Evolutionary conservation across 768 basidiomycete genomes (phyloP), one percentile per base, ranked within the genome.

Genomic region (Pilatotrama ljubarskyi): DNA sequence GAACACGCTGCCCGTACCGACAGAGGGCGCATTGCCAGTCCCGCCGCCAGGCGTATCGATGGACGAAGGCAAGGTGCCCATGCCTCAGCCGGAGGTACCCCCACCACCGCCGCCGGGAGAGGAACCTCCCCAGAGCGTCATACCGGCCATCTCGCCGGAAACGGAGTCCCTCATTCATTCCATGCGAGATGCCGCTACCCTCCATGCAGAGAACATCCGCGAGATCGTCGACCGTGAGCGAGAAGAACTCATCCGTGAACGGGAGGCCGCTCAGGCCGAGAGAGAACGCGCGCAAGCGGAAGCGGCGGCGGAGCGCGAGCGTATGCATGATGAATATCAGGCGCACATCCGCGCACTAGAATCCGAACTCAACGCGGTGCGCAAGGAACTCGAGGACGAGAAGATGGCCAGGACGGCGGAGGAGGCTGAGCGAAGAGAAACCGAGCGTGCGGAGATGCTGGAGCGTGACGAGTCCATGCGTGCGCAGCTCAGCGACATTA

Each of bases 401-500:
- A 81, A 79, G 55, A 79, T 84, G 59, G 75, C 82, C 53, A 77
- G 85, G 13, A 65, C 76, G 15, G 80, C 82, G 0, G 84, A 87
- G 55, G 85, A 87, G 43, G 77, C 84, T 1, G 87, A 88, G 61
- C 78, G 80, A 18, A 77, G 83, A 32, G 87, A 90, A 68, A 78
- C 77, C 29, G 85, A 88, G 61, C 75, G 82, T 20, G 74, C 75
- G 38, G 88, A 87, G 48, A 75, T 77, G 35, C 68, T 75, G 38
- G 88, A 90, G 57, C 81, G 85, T 6, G 83, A 87, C 61, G 84
- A 87, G 14, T 78, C 74, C 8, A 70, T 90, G 42, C 78, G 83
- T 35, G 76, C 71, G 38, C 90, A 91, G 64, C 72, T 94, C 14
- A 74, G 70, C 5, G 90, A 93, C 59, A 82, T 94, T 63, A 87